Evolutionary conservation across 2,329 filamentous ascomycete species (phyloP), one percentile per base, ranked within the genome.

Genomic region (Fusarium poae): DNA sequence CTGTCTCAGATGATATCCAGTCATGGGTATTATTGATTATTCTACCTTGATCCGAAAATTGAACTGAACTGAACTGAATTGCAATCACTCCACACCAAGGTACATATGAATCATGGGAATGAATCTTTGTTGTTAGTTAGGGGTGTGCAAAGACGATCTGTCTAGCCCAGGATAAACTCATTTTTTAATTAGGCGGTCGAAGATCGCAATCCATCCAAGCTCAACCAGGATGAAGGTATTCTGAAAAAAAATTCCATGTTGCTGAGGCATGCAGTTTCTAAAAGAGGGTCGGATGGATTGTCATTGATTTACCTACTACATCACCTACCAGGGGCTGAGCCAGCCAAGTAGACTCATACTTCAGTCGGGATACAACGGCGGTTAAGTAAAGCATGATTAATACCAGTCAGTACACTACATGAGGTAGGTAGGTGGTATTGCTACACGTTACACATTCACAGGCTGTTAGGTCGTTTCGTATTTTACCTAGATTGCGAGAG

Each of bases 191-290:
- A 50, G 34, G 23, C 21, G 13, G 59, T 39, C 65, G 65, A 68
- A 68, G 65, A 68, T 68, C 65, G 25, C 37, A 68, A 68, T 68
- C 53, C 65, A 68, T 65, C 44, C n/a, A 16, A 29, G 43, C 27
- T 37, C 27, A 34, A 35, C 43, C 52, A 44, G 57, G 60, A 25
- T 46, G 57, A 54, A 45, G 60, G 52, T n/a, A 53, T 60, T 64
- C 46, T 43, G 20, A 37, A 57, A 68, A 35, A 27, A 68, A 35
- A 27, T 39, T 42, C 39, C 64, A 67, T 68, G 39, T 29, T 42
- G 46, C 23, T 44, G 18, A 52, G 65, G 54, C 30, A 65, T 68
- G 59, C 65, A 49, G 52, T 65, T 68, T 50, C 23, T 8, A 21
- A 21, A 27, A 32, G 27, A 44, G 16, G 29, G 34, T 32, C 30